Conservation (phyloP, 169 alveolate genomes). For the Plasmodium gallinaceum region DNA sequence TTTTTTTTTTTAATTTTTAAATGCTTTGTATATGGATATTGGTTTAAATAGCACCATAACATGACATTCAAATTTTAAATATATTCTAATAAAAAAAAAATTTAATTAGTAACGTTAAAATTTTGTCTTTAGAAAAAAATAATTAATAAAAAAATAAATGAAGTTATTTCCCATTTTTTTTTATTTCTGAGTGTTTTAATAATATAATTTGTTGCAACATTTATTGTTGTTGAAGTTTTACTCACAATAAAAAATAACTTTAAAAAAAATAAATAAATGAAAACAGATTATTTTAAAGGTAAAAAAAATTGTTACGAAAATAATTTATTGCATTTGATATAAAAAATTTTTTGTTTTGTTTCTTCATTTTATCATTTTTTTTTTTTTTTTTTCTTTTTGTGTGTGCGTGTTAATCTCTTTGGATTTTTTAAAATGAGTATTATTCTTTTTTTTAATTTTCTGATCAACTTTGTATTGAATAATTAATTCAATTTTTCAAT, state of each 20-base stretch:
- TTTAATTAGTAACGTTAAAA: neutral
- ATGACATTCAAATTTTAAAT: neutral
- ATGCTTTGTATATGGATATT: neutral
- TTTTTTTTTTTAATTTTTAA: neutral
- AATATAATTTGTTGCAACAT: too few relatives aligned
- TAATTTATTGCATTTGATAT: neutral
- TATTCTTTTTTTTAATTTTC: neutral
- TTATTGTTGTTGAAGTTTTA: too few relatives aligned
- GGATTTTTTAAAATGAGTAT: neutral
- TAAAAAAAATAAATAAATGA: neutral
- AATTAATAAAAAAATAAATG: neutral
- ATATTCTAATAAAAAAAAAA: neutral
- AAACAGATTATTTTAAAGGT: neutral
- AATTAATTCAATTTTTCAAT: too few relatives aligned
- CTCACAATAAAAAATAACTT: too few relatives aligned
- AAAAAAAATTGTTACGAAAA: too few relatives aligned
- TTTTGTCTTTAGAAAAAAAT: constrained; percentile 11
- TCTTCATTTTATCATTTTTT: neutral
- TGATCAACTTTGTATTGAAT: too few relatives aligned
- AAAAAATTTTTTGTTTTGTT: neutral
- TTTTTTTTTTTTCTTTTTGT: constrained; percentile 1
- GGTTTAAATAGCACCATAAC: neutral
- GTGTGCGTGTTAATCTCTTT: constrained; percentile 13
- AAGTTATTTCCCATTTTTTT: too few relatives aligned
- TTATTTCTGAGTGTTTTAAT: too few relatives aligned